These are phyloP conservation scores for Tripterygium wilfordii DNA, from an alignment of 177 flowering plant species.

Conservation along the genomic window DNA sequence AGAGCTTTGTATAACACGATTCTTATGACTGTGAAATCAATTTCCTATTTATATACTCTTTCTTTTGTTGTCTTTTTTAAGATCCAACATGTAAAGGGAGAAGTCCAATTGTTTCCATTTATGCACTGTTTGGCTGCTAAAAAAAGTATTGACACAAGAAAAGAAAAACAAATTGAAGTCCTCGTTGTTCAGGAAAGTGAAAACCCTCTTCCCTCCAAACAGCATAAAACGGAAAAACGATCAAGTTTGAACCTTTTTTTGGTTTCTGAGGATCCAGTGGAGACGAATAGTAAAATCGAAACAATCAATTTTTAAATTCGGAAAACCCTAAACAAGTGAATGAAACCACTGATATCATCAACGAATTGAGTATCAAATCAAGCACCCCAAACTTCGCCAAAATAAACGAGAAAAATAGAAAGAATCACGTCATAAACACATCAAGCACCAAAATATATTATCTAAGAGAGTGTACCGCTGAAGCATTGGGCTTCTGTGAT, in stretches of 20 bases:
- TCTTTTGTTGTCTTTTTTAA: constrained; percentile 6
- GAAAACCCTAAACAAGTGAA: no score
- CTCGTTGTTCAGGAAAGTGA: background rate
- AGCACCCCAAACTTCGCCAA: no score
- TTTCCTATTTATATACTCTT: constrained; percentile 6
- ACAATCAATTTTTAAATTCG: background rate
- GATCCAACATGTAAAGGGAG: constrained; percentile 16
- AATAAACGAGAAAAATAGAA: background rate
- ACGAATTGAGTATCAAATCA: no score
- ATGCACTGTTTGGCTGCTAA: constrained; percentile 4
- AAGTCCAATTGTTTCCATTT: constrained; percentile 8
- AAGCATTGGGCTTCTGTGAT: constrained; percentile 38
- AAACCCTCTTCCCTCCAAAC: no score
- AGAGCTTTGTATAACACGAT: constrained; percentile 15
- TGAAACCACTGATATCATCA: no score
- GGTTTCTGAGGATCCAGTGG: no score
- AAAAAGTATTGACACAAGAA: constrained; percentile 4
- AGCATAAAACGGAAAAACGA: background rate
- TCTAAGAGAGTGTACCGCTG: constrained; percentile 45
- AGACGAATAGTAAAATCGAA: no score
- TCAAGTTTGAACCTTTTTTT: no score
- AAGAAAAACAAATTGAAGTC: background rate
- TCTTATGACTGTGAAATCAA: constrained; percentile 6
- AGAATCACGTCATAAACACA: background rate
- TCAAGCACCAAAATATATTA: background rate